A percentile compares a stretch with the other conserved stretches of the same genome.
phyloP scores from a whole-genome alignment of 306 rosid genomes.

The Coriaria nepalensis region DNA sequence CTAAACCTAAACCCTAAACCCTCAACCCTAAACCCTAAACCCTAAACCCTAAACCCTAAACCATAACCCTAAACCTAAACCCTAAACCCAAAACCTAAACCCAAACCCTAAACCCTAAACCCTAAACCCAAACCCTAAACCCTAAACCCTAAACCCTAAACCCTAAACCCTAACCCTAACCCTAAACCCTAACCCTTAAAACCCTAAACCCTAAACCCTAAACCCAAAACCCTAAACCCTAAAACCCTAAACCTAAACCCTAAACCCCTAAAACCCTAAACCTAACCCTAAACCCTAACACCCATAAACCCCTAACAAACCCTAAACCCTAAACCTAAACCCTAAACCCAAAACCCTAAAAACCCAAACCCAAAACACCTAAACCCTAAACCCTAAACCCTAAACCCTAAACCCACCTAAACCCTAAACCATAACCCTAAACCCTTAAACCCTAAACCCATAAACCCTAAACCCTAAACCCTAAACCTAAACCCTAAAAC shows the following conservation, averaged over 20 bases:
- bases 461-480: constrained; percentile 6
- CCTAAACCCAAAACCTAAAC: background rate
- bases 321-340: constrained; percentile 6
- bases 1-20: constrained; percentile 8
- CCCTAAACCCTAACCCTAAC: background rate
- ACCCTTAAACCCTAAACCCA: constrained; percentile 1
- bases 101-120: constrained; percentile 14
- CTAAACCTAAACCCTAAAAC: constrained; percentile 4
- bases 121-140: constrained; percentile 7
- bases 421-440: background rate
- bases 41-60: constrained; percentile 6
- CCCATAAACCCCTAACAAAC: background rate
- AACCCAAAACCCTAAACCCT: background rate
- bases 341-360: constrained; percentile 5
- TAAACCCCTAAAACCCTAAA: constrained; percentile 2
- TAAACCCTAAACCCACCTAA: constrained; percentile 2
- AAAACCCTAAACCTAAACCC: background rate
- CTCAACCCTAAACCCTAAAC: constrained; percentile 11
- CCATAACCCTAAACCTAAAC: constrained; percentile 6
- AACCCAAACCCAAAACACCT: constrained; percentile 7
- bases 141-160: constrained; percentile 2
- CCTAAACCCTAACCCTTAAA: constrained; percentile 2
- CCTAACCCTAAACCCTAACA: constrained; percentile 6
- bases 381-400: constrained; percentile 6
- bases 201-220: constrained; percentile 4